Conservation (phyloP, 2,329 filamentous ascomycete species). For the Penicillium sclerotiorum region DNA sequence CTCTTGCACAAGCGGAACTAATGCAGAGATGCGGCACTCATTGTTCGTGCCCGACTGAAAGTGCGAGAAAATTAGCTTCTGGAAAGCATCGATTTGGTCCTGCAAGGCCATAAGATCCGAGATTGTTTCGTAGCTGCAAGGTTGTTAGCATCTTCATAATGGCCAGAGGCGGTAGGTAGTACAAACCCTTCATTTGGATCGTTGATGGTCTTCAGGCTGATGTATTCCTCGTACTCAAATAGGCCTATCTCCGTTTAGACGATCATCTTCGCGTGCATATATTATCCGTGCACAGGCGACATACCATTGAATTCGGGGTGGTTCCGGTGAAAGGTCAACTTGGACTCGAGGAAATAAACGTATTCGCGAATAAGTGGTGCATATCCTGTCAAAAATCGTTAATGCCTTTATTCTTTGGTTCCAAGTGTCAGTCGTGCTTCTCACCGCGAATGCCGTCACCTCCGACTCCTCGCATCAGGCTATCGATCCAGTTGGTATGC, state of each 20-base stretch:
- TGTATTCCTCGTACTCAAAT: constrained; percentile 99
- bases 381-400: constrained; percentile 60
- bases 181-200: constrained; percentile 91
- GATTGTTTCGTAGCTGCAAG: constrained; percentile 77
- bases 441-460: constrained; percentile 80
- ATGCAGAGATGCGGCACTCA: constrained; percentile 90
- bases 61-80: constrained; percentile 97
- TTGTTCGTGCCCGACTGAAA: constrained; percentile 91
- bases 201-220: constrained; percentile 96
- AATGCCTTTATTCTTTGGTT: constrained; percentile 3
- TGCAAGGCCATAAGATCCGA: constrained; percentile 94
- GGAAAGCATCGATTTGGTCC: constrained; percentile 97
- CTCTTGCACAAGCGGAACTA: constrained; percentile 93
- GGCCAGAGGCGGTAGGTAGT: neutral
- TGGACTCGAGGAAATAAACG: constrained; percentile 90
- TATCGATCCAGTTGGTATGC: constrained; percentile 89
- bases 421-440: neutral
- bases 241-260: constrained; percentile 56
- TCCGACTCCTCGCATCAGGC: constrained; percentile 77
- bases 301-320: constrained; percentile 95
- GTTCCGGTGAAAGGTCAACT: constrained; percentile 93
- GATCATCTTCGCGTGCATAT: neutral
- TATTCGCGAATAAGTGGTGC: constrained; percentile 94
- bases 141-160: constrained; percentile 24
- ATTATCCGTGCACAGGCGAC: constrained; percentile 12